Base-by-base conservation (phyloP, 345 rosid genomes). In the Citrus glauca region DNA sequence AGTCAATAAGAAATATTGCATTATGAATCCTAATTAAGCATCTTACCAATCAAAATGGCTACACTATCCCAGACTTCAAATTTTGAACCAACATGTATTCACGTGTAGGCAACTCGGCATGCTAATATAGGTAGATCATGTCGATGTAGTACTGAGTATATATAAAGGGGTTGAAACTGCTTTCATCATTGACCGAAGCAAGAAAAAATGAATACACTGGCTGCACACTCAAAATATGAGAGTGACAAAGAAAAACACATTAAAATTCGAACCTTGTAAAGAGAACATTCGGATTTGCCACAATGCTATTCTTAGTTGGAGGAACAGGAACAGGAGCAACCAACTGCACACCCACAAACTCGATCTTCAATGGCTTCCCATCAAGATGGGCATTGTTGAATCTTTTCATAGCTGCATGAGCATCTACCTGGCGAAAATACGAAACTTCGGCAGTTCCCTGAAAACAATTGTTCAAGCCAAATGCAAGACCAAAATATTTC, bases 381-480 rank as follows among this genome's bases (percentile, higher is more conserved):
- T 91, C 95, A 82, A 88, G 92, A 75, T 66, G 83, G 82, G 81
- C 88, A 56, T 86, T 80, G 86, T 87, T 86, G 87, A 84, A 90
- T 78, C 90, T 86, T 87, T 85, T 85, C 40, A 90, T 83, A 59
- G 93, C 95, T 66, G 86, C 89, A 37, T 82, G 65, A 45, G 91
- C 95, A 82, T 90, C 91, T 7, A 81, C 53, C 61, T 75, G 81
- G 2, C 81, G 76, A 19, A 59, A 38, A 62, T 77, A 91, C 33
- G 85, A 89, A n/a, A 90, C 92, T 80, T 89, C 91, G 9, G 91
- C 90, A 2, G 92, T 88, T 66, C 92, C 95, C 93, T 89, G 75
- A 74, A 81, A 74, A 72, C 30, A 78, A 60, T 69, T 69, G 27
- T 72, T 75, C 79, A 80, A 71, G 66, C 78, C 77, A 74, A 68